A percentile compares a stretch with the other conserved stretches of the same genome.
phyloP scores from a whole-genome alignment of 2,329 filamentous ascomycete species.

The Chalara sp. region DNA sequence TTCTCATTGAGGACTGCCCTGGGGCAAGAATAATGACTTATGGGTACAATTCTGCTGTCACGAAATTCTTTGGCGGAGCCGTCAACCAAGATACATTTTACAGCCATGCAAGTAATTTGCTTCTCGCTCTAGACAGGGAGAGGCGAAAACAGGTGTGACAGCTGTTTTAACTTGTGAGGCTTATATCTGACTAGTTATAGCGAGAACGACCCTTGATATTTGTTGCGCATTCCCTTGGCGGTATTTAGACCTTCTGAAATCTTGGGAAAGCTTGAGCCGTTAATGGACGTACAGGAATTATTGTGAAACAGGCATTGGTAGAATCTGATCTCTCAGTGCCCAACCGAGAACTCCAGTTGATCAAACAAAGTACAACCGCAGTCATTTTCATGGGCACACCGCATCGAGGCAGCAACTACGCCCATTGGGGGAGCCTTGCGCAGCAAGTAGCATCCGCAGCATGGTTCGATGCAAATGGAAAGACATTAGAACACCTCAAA shows the following conservation, averaged over 20 bases:
- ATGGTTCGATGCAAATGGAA: conserved; percentile 11
- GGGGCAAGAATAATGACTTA: conserved; percentile 13
- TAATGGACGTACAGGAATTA: conserved; percentile 11
- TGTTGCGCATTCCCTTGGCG: conserved; percentile 18
- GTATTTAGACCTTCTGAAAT: conserved; percentile 8
- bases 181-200: conserved; percentile 4
- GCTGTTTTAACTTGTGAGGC: background rate
- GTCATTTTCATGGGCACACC: conserved; percentile 26
- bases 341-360: conserved; percentile 6
- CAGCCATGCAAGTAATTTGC: conserved; percentile 11
- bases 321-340: too few species aligned
- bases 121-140: conserved; percentile 7
- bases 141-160: conserved; percentile 10
- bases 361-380: conserved; percentile 7
- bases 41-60: conserved; percentile 17
- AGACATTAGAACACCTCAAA: conserved; percentile 11
- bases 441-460: conserved; percentile 12
- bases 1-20: conserved; percentile 13
- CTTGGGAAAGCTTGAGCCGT: background rate
- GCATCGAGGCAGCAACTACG: conserved; percentile 23
- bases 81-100: conserved; percentile 14
- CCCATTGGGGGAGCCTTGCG: conserved; percentile 16
- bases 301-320: conserved; percentile 13
- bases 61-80: conserved; percentile 12
- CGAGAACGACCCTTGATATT: conserved; percentile 12